Evolutionary conservation across 257 asterid species (phyloP).

Genomic region (Datura wrightii): DNA sequence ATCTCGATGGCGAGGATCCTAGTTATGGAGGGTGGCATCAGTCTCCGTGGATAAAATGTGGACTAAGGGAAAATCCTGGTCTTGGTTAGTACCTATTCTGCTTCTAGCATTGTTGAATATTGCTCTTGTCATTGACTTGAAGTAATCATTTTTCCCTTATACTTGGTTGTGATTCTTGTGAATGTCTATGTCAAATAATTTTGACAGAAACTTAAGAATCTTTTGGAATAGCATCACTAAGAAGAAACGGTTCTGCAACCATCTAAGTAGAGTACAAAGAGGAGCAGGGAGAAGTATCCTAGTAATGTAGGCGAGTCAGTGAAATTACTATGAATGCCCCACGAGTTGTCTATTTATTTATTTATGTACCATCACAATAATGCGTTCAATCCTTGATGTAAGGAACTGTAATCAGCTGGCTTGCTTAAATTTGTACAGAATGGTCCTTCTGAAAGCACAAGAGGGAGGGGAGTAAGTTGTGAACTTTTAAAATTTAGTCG

Average conservation of each 20-base stretch:
- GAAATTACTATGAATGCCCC: neutral
- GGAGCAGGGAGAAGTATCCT: too few relatives aligned
- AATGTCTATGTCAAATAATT: neutral
- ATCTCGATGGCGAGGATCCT: slow-evolving; percentile 59
- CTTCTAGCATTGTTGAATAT: neutral
- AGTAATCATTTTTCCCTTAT: neutral
- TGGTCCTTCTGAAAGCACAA: slow-evolving; percentile 6
- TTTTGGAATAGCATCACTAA: neutral
- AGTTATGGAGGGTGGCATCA: slow-evolving; percentile 64
- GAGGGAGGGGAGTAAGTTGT: neutral
- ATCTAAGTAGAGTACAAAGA: neutral
- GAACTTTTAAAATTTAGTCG: neutral
- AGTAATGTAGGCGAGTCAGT: neutral
- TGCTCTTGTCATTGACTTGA: neutral
- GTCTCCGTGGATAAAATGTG: slow-evolving; percentile 62
- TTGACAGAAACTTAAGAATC: neutral
- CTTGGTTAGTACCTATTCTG: slow-evolving; percentile 58
- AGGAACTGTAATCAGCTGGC: neutral
- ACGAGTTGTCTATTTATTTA: too few relatives aligned
- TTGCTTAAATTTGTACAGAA: neutral
- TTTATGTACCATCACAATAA: neutral
- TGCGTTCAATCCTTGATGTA: neutral
- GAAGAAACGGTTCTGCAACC: neutral
- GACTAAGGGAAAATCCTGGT: slow-evolving; percentile 86
- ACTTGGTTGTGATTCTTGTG: neutral